Evolutionary conservation across 148 eudicot genomes (phyloP), one percentile per base, ranked within the genome.

Genomic region (Rhododendron simsii): DNA sequence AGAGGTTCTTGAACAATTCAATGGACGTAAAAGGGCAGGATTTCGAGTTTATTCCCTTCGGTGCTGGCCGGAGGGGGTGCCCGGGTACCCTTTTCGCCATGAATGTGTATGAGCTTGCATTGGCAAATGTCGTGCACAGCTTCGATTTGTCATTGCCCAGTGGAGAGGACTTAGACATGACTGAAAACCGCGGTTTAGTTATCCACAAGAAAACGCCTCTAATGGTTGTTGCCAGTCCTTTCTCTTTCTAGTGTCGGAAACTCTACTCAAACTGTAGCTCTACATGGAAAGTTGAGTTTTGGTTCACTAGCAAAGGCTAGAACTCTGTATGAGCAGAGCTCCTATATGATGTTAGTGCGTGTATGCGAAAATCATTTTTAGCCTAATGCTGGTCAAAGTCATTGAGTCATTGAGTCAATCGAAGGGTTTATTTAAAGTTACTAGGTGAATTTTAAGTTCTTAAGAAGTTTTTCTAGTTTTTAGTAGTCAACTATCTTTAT

Each of bases 11-110:
- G 87, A 81, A 85, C 75, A 79, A 86, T 28, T 7, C 33, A 1
- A 45, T 76, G 33, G 93, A 91, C 39, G 81, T 78, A 12, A 87
- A 35, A 86, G 91, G 92, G 33, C 89, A 86, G 2, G 86, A 91
- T 45, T 89, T 87, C 28, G 67, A 86, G 63, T 71, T 90, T 16
- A 82, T 91, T 73, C 93, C 91, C 16, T 91, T 91, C 82, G 90
- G 73, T 65, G 73, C 73, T n/a, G 33, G 73, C 13, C 4, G 73
- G 30, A 65, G 73, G 73, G 73, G 73, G 1, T 65, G 73, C 30
- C 73, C 73, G 33, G 73, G 73, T 65, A 65, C 14, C 73, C 73
- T 23, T 9, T 69, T 69, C 33, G 75, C 37, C 6, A 2, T 69
- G 1, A 69, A 69, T 13, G 75, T 69, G 37, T 11, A 28, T 69